phyloP scores from a whole-genome alignment of 2,329 filamentous ascomycete genomes.

The Calonectria pseudoreteaudii region DNA sequence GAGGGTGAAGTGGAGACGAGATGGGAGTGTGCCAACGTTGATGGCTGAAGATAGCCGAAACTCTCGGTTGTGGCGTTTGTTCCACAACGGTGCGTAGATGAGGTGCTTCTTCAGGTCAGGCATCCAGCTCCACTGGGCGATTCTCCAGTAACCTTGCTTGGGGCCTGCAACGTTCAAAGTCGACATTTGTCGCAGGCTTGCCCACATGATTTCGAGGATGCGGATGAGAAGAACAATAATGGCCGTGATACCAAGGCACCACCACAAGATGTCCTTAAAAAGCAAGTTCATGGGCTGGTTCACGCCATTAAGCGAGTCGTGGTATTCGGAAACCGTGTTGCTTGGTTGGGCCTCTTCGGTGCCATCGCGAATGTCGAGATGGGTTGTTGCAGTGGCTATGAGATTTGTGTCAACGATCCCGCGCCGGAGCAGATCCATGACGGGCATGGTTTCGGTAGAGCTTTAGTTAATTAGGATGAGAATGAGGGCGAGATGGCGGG shows the following conservation, averaged over 20 bases:
- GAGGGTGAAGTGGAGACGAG: constrained; percentile 70
- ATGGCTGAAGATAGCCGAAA: constrained; percentile 70
- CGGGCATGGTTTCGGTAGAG: constrained; percentile 14
- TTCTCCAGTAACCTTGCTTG: constrained; percentile 70
- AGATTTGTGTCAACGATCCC: constrained; percentile 46
- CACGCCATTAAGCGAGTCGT: constrained; percentile 69
- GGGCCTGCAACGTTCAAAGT: constrained; percentile 66
- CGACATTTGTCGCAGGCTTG: constrained; percentile 68
- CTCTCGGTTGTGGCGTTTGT: constrained; percentile 76
- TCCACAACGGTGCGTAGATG: constrained; percentile 70
- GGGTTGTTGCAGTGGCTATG: constrained; percentile 47
- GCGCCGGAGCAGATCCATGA: constrained; percentile 50
- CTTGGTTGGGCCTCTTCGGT: constrained; percentile 49
- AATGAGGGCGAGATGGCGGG: constrained; percentile 15
- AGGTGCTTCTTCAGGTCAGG: constrained; percentile 72
- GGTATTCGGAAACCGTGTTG: constrained; percentile 67
- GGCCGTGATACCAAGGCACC: constrained; percentile 68
- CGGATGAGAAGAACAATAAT: constrained; percentile 66
- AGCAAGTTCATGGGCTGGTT: constrained; percentile 68
- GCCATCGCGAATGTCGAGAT: constrained; percentile 42
- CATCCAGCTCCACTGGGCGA: constrained; percentile 69
- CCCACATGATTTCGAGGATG: constrained; percentile 65
- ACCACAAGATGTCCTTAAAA: constrained; percentile 70
- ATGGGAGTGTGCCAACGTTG: constrained; percentile 73
- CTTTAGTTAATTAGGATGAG: constrained; percentile 21